phyloP scores from a whole-genome alignment of 495 filamentous ascomycete genomes.

The Hypoxylon subgilvum region DNA sequence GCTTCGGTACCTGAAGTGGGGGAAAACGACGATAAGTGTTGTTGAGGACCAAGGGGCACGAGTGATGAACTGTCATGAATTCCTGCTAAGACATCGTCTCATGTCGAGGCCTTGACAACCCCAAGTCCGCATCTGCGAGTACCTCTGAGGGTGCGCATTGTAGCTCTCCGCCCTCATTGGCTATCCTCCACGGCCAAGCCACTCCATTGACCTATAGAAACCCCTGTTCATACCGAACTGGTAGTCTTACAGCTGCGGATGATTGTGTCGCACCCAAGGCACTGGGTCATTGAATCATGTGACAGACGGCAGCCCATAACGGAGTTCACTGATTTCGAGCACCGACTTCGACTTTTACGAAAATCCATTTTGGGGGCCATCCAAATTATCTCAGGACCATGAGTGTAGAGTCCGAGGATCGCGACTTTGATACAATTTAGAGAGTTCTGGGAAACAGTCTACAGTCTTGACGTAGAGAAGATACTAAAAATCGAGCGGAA shows the following conservation, averaged over 20 bases:
- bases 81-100: constrained; percentile 45
- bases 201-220: constrained; percentile 39
- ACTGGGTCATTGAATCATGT: constrained; percentile 42
- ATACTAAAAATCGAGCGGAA: constrained; percentile 1
- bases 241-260: constrained; percentile 34
- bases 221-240: constrained; percentile 35
- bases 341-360: constrained; percentile 7
- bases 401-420: constrained; percentile 15
- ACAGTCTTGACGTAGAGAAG: background rate
- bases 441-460: constrained; percentile 8
- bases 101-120: constrained; percentile 43
- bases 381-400: constrained; percentile 27
- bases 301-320: constrained; percentile 28
- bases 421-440: constrained; percentile 6
- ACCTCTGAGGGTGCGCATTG: constrained; percentile 34
- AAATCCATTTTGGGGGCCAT: constrained; percentile 22
- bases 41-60: constrained; percentile 42
- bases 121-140: constrained; percentile 46
- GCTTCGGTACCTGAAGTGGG: constrained; percentile 46
- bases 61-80: constrained; percentile 47
- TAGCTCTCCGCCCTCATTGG: constrained; percentile 28
- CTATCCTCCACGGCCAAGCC: constrained; percentile 17
- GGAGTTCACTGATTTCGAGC: constrained; percentile 14
- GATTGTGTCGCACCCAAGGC: constrained; percentile 39
- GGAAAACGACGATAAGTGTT: constrained; percentile 47